These are phyloP conservation scores for Sugiyamaella sp. DNA, from an alignment of 1,139 yeast species.

Conservation along the genomic window DNA sequence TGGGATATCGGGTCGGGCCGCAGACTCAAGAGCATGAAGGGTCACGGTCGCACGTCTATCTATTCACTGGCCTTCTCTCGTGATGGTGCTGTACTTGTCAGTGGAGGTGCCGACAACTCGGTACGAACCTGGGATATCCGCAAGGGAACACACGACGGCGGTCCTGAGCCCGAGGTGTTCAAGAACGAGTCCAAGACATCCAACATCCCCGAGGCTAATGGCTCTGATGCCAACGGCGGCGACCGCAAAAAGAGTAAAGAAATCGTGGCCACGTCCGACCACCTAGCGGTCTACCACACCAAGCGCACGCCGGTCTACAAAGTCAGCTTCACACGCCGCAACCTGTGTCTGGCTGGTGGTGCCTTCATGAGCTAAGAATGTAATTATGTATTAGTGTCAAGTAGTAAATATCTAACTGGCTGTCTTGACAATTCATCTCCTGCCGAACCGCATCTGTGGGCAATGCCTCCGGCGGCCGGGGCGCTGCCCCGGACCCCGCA, in stretches of 20 bases:
- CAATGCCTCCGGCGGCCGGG: constrained; percentile 3
- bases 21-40: constrained; percentile 73
- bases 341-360: constrained; percentile 91
- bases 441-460: no score
- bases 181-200: constrained; percentile 26
- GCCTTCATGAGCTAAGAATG: constrained; percentile 58
- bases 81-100: constrained; percentile 86
- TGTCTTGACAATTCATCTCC: no score
- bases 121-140: constrained; percentile 97
- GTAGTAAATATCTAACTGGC: not conserved
- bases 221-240: constrained; percentile 22
- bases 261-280: constrained; percentile 80
- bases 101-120: constrained; percentile 92
- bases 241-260: constrained; percentile 62
- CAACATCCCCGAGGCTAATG: constrained; percentile 21
- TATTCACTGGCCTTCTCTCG: constrained; percentile 83
- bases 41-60: constrained; percentile 87
- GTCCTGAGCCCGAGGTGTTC: constrained; percentile 80
- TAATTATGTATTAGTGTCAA: not conserved
- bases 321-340: constrained; percentile 88
- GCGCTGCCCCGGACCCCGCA: not conserved
- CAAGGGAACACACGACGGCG: constrained; percentile 77
- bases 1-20: constrained; percentile 97
- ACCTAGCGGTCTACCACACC: constrained; percentile 91
- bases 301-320: constrained; percentile 93